phyloP scores from a whole-genome alignment of 2,329 filamentous ascomycete genomes.

The Aspergillus sp. region DNA sequence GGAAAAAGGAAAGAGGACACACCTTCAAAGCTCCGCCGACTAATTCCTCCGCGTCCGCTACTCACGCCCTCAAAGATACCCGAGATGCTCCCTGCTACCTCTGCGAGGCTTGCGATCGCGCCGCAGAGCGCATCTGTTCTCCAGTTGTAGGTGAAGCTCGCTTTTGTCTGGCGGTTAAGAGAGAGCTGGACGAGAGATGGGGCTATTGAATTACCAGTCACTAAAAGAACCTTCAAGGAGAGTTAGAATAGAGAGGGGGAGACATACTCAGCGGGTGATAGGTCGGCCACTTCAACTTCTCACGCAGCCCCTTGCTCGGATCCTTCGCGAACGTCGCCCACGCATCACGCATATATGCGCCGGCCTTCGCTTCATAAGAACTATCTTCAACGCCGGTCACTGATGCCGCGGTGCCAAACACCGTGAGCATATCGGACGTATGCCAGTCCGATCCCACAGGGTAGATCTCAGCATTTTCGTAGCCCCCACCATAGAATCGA shows the following conservation, averaged over 20 bases:
- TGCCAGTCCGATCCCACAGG: constrained; percentile 1
- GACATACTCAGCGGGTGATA: background rate
- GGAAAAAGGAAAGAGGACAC: background rate
- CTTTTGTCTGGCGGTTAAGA: background rate
- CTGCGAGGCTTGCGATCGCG: background rate
- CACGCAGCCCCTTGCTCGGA: background rate
- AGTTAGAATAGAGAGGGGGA: background rate
- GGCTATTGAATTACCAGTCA: background rate
- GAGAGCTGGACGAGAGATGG: constrained; percentile 7
- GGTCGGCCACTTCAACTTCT: constrained; percentile 12
- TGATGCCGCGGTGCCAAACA: background rate
- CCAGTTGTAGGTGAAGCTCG: constrained; percentile 8
- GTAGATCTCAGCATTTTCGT: background rate
- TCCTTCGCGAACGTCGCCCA: constrained; percentile 7
- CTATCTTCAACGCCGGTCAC: constrained; percentile 1
- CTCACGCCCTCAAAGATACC: background rate
- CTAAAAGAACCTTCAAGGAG: too few species aligned
- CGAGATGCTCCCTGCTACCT: background rate
- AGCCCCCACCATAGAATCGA: background rate
- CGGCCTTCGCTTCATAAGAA: background rate
- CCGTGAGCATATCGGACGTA: background rate
- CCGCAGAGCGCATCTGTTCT: constrained; percentile 8
- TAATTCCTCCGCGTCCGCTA: background rate
- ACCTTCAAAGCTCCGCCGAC: background rate
- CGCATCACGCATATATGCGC: constrained; percentile 1